These are phyloP conservation scores for Serendipita sp. DNA, from an alignment of 768 basidiomycete genomes.

Conservation along the genomic window DNA sequence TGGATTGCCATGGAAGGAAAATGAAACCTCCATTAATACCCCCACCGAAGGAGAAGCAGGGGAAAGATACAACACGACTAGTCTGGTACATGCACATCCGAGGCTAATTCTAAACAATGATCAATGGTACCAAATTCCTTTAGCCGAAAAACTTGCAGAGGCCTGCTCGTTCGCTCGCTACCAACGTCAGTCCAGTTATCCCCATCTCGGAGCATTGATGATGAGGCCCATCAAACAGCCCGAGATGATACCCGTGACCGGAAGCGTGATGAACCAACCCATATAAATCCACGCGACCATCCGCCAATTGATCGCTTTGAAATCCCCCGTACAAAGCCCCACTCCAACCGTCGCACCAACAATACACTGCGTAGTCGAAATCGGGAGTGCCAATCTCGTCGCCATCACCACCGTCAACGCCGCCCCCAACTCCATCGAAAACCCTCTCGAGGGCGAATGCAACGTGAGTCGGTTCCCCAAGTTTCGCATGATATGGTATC, in stretches of 20 bases:
- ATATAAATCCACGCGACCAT: slow-evolving; percentile 20
- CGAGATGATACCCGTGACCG: background rate
- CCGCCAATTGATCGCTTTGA: slow-evolving; percentile 21
- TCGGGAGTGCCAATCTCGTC: slow-evolving; percentile 23
- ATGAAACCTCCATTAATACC: no score
- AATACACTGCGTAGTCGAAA: slow-evolving; percentile 25
- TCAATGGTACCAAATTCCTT: no score
- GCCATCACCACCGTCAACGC: slow-evolving; percentile 28
- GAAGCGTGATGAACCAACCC: slow-evolving; percentile 13
- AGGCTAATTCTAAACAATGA: no score
- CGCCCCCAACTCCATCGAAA: slow-evolving; percentile 29
- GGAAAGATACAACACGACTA: no score
- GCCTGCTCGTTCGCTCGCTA: no score
- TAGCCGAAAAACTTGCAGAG: no score
- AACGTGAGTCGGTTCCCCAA: slow-evolving; percentile 21
- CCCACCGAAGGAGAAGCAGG: no score
- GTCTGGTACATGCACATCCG: no score
- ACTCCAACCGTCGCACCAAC: slow-evolving; percentile 22
- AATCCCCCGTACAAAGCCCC: slow-evolving; percentile 19
- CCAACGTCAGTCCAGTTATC: no score
- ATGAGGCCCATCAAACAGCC: background rate
- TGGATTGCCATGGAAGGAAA: no score
- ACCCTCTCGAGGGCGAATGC: slow-evolving; percentile 26
- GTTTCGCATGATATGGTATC: slow-evolving; percentile 13
- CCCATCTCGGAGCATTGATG: background rate